Conservation (phyloP, 2,329 filamentous ascomycete species). For the Talaromyces sp. region DNA sequence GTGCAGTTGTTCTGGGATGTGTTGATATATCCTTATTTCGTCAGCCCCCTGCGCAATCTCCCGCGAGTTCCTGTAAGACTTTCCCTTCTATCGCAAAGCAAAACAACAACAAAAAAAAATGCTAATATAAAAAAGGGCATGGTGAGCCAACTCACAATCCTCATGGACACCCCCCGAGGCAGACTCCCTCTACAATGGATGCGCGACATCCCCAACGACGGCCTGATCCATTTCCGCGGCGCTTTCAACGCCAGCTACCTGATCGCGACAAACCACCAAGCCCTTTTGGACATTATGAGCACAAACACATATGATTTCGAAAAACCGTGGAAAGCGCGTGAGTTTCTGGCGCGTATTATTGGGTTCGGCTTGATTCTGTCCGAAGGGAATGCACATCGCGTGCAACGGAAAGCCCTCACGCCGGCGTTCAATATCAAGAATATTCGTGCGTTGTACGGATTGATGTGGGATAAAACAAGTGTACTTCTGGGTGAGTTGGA, state of each 20-base stretch:
- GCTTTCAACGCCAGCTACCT: slow-evolving; percentile 37
- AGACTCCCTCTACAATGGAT: slow-evolving; percentile 41
- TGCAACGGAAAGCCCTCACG: slow-evolving; percentile 38
- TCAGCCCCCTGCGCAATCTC: slow-evolving; percentile 49
- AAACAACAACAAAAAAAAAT: neutral
- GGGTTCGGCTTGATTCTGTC: slow-evolving; percentile 49
- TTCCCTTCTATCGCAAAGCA: neutral
- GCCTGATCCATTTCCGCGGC: slow-evolving; percentile 50
- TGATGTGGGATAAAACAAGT: slow-evolving; percentile 36
- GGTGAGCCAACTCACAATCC: slow-evolving; percentile 21
- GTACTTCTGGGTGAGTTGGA: slow-evolving; percentile 31
- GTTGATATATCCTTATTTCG: slow-evolving; percentile 47
- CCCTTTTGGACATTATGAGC: slow-evolving; percentile 50
- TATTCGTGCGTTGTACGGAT: slow-evolving; percentile 28
- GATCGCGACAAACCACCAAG: slow-evolving; percentile 31
- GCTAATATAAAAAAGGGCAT: slow-evolving; percentile 19
- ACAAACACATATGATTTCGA: slow-evolving; percentile 52
- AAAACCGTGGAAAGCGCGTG: slow-evolving; percentile 43
- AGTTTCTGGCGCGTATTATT: slow-evolving; percentile 45
- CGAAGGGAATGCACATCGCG: slow-evolving; percentile 48
- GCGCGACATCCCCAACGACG: slow-evolving; percentile 51
- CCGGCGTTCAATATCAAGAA: slow-evolving; percentile 35
- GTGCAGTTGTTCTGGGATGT: slow-evolving; percentile 32
- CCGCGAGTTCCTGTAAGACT: slow-evolving; percentile 42
- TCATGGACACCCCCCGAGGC: slow-evolving; percentile 32